Evolutionary conservation across 257 asterid species (phyloP).

Genomic region (Nicotiana obtusifolia): DNA sequence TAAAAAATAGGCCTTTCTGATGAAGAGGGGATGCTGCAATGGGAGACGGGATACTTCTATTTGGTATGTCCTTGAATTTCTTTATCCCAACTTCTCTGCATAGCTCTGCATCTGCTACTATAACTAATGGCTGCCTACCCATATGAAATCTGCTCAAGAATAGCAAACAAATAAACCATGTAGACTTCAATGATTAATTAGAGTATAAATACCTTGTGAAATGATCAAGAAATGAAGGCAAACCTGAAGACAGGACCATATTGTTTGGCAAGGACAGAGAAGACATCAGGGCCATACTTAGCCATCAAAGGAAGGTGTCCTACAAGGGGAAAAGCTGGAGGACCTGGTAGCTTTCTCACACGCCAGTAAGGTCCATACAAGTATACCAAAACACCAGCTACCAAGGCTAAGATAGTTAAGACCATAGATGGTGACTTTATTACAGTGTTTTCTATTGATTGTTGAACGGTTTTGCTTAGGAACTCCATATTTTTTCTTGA

Average conservation of each 20-base stretch:
- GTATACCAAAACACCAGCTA: conserved; percentile 40
- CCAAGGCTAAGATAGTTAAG: conserved; percentile 27
- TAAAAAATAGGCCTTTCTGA: conserved; percentile 89
- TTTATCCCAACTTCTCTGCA: conserved; percentile 86
- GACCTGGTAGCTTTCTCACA: conserved; percentile 83
- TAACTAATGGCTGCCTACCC: conserved; percentile 92
- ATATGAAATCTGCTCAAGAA: conserved; percentile 61
- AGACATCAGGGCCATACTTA: conserved; percentile 79
- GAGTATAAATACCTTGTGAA: neutral
- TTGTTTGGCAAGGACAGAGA: conserved; percentile 66
- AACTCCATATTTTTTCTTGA: neutral
- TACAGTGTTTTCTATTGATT: neutral
- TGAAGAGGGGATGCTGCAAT: conserved; percentile 93
- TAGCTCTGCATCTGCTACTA: conserved; percentile 85
- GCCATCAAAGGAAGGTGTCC: conserved; percentile 96
- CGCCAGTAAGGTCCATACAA: conserved; percentile 76
- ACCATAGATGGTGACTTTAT: conserved; percentile 1
- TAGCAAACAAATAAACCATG: neutral
- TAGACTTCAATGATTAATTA: neutral
- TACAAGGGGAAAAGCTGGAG: conserved; percentile 69
- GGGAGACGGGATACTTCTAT: conserved; percentile 96
- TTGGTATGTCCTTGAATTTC: conserved; percentile 66
- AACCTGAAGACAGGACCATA: conserved; percentile 94
- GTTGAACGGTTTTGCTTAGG: neutral
- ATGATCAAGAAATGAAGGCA: conserved; percentile 2